phyloP scores from a whole-genome alignment of 768 basidiomycete species.

The Phlegmacium glaucopus region DNA sequence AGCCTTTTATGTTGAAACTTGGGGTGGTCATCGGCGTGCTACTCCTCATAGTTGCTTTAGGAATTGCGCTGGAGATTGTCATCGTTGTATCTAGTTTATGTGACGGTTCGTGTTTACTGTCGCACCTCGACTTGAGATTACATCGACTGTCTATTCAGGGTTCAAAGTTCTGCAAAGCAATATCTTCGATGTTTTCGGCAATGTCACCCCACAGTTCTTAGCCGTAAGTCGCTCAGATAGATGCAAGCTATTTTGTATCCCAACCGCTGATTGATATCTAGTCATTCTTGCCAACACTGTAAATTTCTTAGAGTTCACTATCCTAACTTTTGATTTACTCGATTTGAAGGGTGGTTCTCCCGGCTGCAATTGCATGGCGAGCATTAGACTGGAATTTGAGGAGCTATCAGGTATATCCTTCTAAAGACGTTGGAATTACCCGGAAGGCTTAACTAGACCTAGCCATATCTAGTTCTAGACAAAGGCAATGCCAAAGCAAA shows the following conservation, averaged over 20 bases:
- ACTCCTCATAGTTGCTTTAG: slow-evolving; percentile 42
- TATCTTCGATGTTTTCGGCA: slow-evolving; percentile 47
- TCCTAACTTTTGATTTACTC: neutral
- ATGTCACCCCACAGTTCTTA: slow-evolving; percentile 45
- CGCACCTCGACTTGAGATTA: neutral
- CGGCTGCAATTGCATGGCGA: slow-evolving; percentile 47
- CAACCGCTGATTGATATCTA: slow-evolving; percentile 17
- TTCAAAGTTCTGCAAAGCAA: slow-evolving; percentile 50
- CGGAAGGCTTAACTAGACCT: neutral
- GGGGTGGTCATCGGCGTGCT: slow-evolving; percentile 36
- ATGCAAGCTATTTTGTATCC: neutral
- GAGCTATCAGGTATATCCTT: slow-evolving; percentile 50
- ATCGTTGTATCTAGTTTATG: slow-evolving; percentile 37
- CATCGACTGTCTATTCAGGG: slow-evolving; percentile 32
- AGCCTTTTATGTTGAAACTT: slow-evolving; percentile 32
- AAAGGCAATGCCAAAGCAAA: slow-evolving; percentile 51
- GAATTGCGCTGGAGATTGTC: slow-evolving; percentile 45
- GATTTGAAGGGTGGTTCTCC: slow-evolving; percentile 39
- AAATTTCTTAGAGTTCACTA: slow-evolving; percentile 6
- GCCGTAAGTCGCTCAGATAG: slow-evolving; percentile 34
- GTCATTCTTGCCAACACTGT: slow-evolving; percentile 60
- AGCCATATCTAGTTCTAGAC: slow-evolving; percentile 64
- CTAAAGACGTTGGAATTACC: neutral
- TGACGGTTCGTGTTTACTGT: slow-evolving; percentile 32
- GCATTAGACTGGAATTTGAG: slow-evolving; percentile 52